Evolutionary conservation across 106 monocot genomes (phyloP).

Genomic region (Xerophyta viscosa): DNA sequence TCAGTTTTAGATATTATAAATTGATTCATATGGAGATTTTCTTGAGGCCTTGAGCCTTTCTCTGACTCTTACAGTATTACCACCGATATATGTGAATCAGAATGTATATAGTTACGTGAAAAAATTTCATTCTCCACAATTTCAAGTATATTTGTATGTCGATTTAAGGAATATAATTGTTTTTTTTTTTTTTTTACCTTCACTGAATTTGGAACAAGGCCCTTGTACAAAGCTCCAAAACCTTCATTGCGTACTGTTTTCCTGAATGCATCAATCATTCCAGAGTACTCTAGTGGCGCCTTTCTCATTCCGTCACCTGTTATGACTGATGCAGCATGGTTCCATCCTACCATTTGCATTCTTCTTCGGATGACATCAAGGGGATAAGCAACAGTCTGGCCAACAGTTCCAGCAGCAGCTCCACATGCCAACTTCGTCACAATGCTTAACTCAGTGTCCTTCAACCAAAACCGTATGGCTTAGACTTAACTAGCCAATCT

Average conservation of each 20-base stretch:
- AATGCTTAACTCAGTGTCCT: constrained; percentile 50
- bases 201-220: constrained; percentile 76
- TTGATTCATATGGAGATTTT: too few species aligned
- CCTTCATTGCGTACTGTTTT: constrained; percentile 79
- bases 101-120: too few species aligned
- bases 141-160: not conserved
- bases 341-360: constrained; percentile 97
- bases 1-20: too few species aligned
- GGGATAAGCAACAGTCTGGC: constrained; percentile 88
- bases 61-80: too few species aligned
- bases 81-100: too few species aligned
- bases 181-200: too few species aligned
- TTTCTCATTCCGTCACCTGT: constrained; percentile 37
- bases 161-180: not conserved
- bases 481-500: constrained; percentile 63
- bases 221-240: constrained; percentile 80
- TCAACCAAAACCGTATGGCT: constrained; percentile 40
- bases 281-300: constrained; percentile 49
- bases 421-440: constrained; percentile 65
- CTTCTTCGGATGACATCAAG: constrained; percentile 81
- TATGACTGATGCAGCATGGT: constrained; percentile 57
- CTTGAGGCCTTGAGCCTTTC: too few species aligned
- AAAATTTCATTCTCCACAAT: not conserved
- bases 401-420: constrained; percentile 70
- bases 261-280: constrained; percentile 85